A percentile compares a stretch with the other conserved stretches of the same genome.
phyloP scores from a whole-genome alignment of 805 yeast genomes.

The Yarrowia alimentaria region DNA sequence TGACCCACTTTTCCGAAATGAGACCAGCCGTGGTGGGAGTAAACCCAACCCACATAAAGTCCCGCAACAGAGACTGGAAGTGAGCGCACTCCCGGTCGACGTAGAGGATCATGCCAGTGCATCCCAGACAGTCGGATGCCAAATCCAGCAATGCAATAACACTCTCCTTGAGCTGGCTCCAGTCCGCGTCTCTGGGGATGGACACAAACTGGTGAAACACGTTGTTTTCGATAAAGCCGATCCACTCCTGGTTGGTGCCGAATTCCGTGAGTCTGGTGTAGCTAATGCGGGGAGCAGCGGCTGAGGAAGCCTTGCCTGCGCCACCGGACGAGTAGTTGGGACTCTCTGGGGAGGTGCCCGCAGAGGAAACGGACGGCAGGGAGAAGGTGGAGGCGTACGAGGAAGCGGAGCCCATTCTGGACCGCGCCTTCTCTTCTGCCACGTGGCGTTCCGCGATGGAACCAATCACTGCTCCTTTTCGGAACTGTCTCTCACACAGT shows the following conservation, averaged over 20 bases:
- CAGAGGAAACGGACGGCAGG: conserved; percentile 24
- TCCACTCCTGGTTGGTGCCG: conserved; percentile 22
- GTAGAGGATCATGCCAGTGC: conserved; percentile 20
- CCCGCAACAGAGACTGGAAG: conserved; percentile 13
- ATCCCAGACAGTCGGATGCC: conserved; percentile 25
- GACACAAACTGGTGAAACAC: conserved; percentile 25
- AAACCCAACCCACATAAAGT: conserved; percentile 28
- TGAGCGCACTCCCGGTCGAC: conserved; percentile 14
- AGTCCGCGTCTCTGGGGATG: conserved; percentile 18
- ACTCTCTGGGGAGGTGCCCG: conserved; percentile 24
- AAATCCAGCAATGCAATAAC: conserved; percentile 21
- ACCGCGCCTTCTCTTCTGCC: conserved; percentile 3
- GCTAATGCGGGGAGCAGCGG: neutral
- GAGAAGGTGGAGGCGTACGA: conserved; percentile 27
- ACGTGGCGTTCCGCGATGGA: conserved; percentile 20
- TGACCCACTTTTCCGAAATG: conserved; percentile 25
- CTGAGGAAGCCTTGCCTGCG: conserved; percentile 1
- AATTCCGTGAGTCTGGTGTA: conserved; percentile 20
- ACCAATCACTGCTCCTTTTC: conserved; percentile 27
- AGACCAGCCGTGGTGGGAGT: conserved; percentile 17
- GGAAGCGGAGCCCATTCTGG: conserved; percentile 19
- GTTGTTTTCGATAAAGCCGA: conserved; percentile 24
- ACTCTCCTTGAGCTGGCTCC: conserved; percentile 23
- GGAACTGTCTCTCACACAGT: conserved; percentile 27
- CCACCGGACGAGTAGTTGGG: too few relatives aligned